Evolutionary conservation across 768 basidiomycete genomes (phyloP), one percentile per base, ranked within the genome.

Genomic region (Kwoniella europaea): DNA sequence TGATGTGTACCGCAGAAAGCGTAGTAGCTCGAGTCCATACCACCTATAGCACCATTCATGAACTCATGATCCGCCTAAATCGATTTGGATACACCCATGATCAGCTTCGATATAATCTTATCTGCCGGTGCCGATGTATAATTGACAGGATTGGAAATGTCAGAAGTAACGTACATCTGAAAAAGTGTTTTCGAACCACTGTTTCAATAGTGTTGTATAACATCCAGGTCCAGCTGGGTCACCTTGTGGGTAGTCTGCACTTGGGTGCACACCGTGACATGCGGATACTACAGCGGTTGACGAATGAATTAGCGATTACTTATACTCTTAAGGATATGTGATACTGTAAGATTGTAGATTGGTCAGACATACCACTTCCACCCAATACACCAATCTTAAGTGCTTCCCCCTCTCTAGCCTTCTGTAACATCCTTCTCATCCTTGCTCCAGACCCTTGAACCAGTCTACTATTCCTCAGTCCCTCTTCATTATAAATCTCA

Each of bases 1-100:
- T 82, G 82, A 60, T 82, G 82, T 16, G 80, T 81, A 2, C 82
- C 82, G 66, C 82, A 82, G 69, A 82, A 82, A 6, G 82, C 82
- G 52, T 82, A 82, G 65, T 82, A 82, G 52, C 80, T 79, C 46
- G 79, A 79, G 63, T 82, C 82, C 82, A 82, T 81, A 13, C 78
- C 82, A 0, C 82, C 82, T 22, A 82, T 81, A 0, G 82, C 82
- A 20, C 82, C 82, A 65, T 82, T 82, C 72, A 76, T 66, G 15
- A 81, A 69, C 58, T 76, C 70, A 62, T 79, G 77, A 24, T 72
- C 54, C 18, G 63, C 61, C 76, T 77, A 35, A 10, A 41, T 59
- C n/a, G 24, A 1, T 22, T 16, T 22, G 4, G 4, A 60, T 16
- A 43, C 59, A 60, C 35, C 12, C 59, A 20, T 10, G 54, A 29